These are phyloP conservation scores for Hypseocharis bilobata DNA, from an alignment of 441 rosid genomes.

Conservation along the genomic window DNA sequence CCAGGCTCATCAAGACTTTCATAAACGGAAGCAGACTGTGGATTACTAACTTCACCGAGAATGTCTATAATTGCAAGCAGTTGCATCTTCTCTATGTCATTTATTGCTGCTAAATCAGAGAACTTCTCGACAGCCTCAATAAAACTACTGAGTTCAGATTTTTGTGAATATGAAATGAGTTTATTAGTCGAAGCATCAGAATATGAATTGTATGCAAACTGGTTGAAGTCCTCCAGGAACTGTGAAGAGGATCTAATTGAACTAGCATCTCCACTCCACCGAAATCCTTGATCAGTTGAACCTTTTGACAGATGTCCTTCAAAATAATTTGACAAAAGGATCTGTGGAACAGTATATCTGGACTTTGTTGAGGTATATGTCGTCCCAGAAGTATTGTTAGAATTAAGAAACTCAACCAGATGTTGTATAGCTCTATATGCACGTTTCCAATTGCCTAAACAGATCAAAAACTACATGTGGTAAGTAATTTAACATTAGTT, in stretches of 20 bases:
- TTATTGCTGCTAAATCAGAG: conserved; percentile 35
- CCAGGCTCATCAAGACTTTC: conserved; percentile 84
- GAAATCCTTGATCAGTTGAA: conserved; percentile 43
- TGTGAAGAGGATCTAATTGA: conserved; percentile 37
- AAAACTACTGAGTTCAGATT: conserved; percentile 44
- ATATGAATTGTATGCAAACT: conserved; percentile 30
- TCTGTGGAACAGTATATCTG: conserved; percentile 42
- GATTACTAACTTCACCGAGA: conserved; percentile 57
- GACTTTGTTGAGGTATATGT: conserved; percentile 26
- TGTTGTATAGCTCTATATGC: conserved; percentile 68
- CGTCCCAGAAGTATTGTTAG: conserved; percentile 37
- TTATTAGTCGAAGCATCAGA: conserved; percentile 31
- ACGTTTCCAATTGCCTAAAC: conserved; percentile 85
- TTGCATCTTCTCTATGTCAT: conserved; percentile 51
- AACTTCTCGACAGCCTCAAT: conserved; percentile 51
- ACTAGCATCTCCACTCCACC: conserved; percentile 51
- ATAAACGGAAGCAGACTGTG: conserved; percentile 58
- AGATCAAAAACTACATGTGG: conserved; percentile 37
- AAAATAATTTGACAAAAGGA: conserved; percentile 56
- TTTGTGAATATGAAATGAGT: conserved; percentile 35
- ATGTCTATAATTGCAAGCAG: conserved; percentile 65
- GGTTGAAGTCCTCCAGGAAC: conserved; percentile 32
- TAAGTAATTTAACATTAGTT: conserved; percentile 29
- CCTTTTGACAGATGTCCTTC: conserved; percentile 50
- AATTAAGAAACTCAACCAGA: conserved; percentile 51